These are phyloP conservation scores for Eimeria falciformis DNA, from an alignment of 169 alveolate species.

Conservation along the genomic window DNA sequence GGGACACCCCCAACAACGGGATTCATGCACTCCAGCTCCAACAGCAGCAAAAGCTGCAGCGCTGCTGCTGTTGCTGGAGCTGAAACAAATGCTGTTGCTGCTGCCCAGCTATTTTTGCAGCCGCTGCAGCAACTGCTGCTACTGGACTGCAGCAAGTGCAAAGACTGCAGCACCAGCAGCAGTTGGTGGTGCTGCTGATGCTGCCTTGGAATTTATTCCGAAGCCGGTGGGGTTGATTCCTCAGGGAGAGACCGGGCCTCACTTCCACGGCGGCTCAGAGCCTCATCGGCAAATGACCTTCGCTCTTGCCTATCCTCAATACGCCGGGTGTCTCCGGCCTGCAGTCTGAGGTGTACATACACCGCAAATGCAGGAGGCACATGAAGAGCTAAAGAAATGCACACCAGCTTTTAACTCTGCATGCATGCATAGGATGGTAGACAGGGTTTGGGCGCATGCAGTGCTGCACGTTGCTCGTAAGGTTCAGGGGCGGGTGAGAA, in stretches of 20 bases:
- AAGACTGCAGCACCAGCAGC: background rate
- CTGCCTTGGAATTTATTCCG: background rate
- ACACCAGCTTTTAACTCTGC: no score
- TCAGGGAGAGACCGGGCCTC: background rate
- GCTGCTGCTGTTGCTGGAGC: background rate
- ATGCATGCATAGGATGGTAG: no score
- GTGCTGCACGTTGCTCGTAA: no score
- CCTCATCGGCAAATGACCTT: no score
- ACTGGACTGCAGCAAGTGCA: background rate
- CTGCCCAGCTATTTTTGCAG: background rate
- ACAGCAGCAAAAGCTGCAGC: background rate
- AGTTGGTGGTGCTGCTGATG: background rate
- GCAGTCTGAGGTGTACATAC: background rate
- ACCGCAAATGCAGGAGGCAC: background rate
- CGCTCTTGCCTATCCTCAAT: background rate
- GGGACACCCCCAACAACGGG: no score
- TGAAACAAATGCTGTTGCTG: background rate
- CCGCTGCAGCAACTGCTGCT: background rate
- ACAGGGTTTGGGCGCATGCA: no score
- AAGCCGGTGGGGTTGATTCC: background rate
- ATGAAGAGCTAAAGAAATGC: background rate
- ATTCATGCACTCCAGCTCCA: no score
- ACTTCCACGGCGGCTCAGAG: background rate
- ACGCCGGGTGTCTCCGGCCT: background rate
- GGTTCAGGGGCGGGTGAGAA: no score